Percentiles rank a stretch among this genome's conserved stretches.
phyloP scores from a whole-genome alignment of 495 filamentous ascomycete species.

The Aspergillus heteromorphus region DNA sequence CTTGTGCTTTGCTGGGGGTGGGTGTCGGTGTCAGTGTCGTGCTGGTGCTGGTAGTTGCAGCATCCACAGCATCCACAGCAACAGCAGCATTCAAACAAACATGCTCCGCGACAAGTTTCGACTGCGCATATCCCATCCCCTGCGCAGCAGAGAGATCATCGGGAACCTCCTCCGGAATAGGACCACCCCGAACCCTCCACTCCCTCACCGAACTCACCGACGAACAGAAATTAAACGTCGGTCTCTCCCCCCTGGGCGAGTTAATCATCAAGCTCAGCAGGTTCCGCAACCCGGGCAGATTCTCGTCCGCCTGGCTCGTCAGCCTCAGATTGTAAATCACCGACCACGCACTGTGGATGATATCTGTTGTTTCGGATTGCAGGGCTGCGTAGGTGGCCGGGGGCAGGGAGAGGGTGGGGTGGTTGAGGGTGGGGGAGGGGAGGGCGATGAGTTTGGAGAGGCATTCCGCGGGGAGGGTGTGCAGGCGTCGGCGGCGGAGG shows the following conservation, averaged over 20 bases:
- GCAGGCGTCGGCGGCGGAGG: slow-evolving; percentile 30
- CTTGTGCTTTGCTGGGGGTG: too few relatives aligned
- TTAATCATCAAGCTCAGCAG: slow-evolving; percentile 50
- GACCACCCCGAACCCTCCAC: too few relatives aligned
- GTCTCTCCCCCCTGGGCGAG: slow-evolving; percentile 21
- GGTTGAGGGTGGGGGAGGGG: slow-evolving; percentile 29
- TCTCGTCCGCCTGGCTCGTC: slow-evolving; percentile 51
- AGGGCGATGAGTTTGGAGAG: slow-evolving; percentile 35
- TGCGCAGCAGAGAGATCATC: slow-evolving; percentile 44
- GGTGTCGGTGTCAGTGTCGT: too few relatives aligned
- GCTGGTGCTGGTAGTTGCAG: too few relatives aligned
- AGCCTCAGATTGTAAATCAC: slow-evolving; percentile 65
- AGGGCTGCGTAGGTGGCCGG: slow-evolving; percentile 31
- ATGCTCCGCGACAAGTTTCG: slow-evolving; percentile 60
- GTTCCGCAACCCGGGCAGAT: slow-evolving; percentile 49
- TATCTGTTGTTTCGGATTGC: slow-evolving; percentile 33
- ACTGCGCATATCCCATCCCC: slow-evolving; percentile 54
- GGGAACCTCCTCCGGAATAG: slow-evolving; percentile 46
- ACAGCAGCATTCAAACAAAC: slow-evolving; percentile 38
- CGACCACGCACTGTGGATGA: slow-evolving; percentile 66
- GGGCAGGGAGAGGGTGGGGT: slow-evolving; percentile 42
- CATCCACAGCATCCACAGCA: too few relatives aligned
- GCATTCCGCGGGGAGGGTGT: slow-evolving; percentile 12
- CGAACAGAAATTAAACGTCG: slow-evolving; percentile 56
- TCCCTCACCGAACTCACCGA: too few relatives aligned